Evolutionary conservation across 2,329 filamentous ascomycete genomes (phyloP).

Genomic region (Phaeosphaeriaceae sp.): DNA sequence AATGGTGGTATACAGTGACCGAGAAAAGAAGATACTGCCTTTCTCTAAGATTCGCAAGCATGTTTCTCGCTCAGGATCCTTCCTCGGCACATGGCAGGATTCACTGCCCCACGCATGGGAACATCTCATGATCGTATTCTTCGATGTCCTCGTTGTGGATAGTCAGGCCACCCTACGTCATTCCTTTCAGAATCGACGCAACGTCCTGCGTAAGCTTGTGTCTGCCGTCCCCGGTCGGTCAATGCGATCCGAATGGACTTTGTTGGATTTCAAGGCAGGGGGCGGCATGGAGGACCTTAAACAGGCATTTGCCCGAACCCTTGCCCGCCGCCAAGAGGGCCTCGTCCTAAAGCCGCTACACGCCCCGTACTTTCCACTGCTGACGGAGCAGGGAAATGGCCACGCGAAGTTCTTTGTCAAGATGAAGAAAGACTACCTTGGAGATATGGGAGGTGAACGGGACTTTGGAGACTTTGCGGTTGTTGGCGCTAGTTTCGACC

Average conservation of each 20-base stretch:
- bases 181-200: conserved; percentile 66
- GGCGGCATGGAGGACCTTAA: conserved; percentile 42
- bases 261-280: conserved; percentile 67
- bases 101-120: conserved; percentile 64
- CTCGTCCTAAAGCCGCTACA: conserved; percentile 78
- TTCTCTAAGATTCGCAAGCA: conserved; percentile 87
- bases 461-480: conserved; percentile 75
- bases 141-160: conserved; percentile 65
- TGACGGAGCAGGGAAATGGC: conserved; percentile 29
- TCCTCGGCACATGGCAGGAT: conserved; percentile 71
- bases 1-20: conserved; percentile 76
- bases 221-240: conserved; percentile 65
- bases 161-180: conserved; percentile 59
- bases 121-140: conserved; percentile 67
- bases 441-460: conserved; percentile 73
- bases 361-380: conserved; percentile 71
- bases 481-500: conserved; percentile 75
- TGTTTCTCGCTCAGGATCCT: conserved; percentile 73
- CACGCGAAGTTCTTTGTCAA: conserved; percentile 69
- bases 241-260: conserved; percentile 69
- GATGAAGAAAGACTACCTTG: conserved; percentile 87
- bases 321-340: conserved; percentile 74
- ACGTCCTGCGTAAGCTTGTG: conserved; percentile 64
- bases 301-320: conserved; percentile 67
- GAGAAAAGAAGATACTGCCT: conserved; percentile 68